Evolutionary conservation across 768 basidiomycete species (phyloP).

Genomic region (Fistulinella prunicolor): DNA sequence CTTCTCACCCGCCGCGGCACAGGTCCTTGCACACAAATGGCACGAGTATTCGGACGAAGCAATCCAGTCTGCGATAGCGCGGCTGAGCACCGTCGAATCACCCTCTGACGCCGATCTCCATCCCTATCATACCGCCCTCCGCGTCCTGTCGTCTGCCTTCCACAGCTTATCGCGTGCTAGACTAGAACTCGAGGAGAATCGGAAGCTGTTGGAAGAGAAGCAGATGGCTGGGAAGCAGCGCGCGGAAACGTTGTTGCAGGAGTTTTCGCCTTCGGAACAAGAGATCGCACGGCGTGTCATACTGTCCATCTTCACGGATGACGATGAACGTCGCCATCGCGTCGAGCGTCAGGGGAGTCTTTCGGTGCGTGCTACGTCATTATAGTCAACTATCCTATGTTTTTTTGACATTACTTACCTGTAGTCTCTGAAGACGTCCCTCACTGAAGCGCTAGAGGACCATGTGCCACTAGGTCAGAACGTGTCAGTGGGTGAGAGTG

Average conservation of each 20-base stretch:
- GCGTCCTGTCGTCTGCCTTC: constrained; percentile 67
- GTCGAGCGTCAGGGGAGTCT: constrained; percentile 59
- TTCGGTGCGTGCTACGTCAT: constrained; percentile 40
- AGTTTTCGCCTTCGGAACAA: constrained; percentile 57
- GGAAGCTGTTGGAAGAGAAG: constrained; percentile 54
- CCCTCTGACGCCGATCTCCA: constrained; percentile 45
- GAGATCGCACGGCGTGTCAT: constrained; percentile 67
- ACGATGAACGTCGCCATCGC: constrained; percentile 42
- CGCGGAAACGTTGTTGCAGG: constrained; percentile 54
- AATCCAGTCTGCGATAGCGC: constrained; percentile 61
- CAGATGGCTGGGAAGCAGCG: constrained; percentile 50
- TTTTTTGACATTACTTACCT: not conserved
- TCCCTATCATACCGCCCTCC: constrained; percentile 66
- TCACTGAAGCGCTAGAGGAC: constrained; percentile 49
- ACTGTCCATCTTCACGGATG: constrained; percentile 57
- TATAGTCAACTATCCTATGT: not conserved
- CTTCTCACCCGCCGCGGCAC: constrained; percentile 32
- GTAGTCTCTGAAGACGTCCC: constrained; percentile 45
- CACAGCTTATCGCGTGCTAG: constrained; percentile 54
- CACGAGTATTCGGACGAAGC: constrained; percentile 75
- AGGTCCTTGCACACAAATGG: constrained; percentile 69
- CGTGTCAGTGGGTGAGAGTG: constrained; percentile 20
- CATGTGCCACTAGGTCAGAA: constrained; percentile 39
- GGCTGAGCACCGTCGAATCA: constrained; percentile 42
- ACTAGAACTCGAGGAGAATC: constrained; percentile 61